phyloP scores from a whole-genome alignment of 345 rosid genomes.

The Lepidium aucheri region DNA sequence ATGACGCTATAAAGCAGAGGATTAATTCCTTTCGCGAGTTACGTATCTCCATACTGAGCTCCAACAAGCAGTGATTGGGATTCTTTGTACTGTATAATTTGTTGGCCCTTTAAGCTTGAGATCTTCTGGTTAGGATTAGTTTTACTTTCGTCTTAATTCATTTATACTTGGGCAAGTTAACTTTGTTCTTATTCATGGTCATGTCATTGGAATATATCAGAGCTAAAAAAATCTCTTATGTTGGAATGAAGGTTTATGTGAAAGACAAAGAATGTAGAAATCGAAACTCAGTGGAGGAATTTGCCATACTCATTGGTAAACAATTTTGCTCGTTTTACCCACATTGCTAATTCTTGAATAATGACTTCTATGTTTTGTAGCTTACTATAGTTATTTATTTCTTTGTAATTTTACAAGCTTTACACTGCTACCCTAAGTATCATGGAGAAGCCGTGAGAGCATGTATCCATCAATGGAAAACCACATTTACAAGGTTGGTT shows the following conservation, averaged over 20 bases:
- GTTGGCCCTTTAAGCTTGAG: too few relatives aligned
- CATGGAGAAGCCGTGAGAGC: slow-evolving; percentile 96
- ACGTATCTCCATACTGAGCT: too few relatives aligned
- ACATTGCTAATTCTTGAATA: too few relatives aligned
- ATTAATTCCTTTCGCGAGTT: too few relatives aligned
- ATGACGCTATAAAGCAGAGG: too few relatives aligned
- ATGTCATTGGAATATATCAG: neutral
- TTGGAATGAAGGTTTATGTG: slow-evolving; percentile 56
- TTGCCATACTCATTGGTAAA: slow-evolving; percentile 68
- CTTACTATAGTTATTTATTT: neutral
- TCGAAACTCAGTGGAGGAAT: slow-evolving; percentile 66
- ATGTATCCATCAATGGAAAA: slow-evolving; percentile 50
- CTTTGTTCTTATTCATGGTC: neutral
- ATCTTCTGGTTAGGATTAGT: neutral
- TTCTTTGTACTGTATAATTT: too few relatives aligned
- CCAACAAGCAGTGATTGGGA: too few relatives aligned
- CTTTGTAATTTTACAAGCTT: slow-evolving; percentile 38
- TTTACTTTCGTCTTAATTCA: neutral
- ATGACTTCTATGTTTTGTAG: neutral
- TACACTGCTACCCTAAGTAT: slow-evolving; percentile 55
- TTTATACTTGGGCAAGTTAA: too few relatives aligned
- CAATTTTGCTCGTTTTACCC: slow-evolving; percentile 68
- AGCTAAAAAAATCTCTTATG: neutral
- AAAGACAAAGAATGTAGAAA: slow-evolving; percentile 75
- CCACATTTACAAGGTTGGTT: slow-evolving; percentile 70